Base-by-base conservation (phyloP, 2,329 filamentous ascomycete species). In the Dendryphion nanum region DNA sequence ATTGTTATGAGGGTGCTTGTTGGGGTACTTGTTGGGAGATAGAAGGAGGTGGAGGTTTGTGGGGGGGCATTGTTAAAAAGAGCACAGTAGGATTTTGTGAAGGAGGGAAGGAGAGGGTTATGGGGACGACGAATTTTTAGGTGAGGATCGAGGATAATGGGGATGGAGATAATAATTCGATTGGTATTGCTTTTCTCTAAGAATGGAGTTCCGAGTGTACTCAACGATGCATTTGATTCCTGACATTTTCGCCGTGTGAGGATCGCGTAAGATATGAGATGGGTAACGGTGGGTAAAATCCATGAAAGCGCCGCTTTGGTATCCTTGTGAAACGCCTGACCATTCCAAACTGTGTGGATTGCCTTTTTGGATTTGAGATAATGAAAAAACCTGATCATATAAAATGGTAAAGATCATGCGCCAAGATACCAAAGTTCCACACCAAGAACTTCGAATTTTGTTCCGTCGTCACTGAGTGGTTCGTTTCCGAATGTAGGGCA, bases 401-500 rank as follows among this genome's bases (percentile, higher is more conserved):
- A n/a, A 26, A 26, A 26, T n/a, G n/a, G n/a, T 26, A 26, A n/a
- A 8, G 18, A 32, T 43, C 19, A 47, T 19, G 47, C 48, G 13
- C 93, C 91, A 52, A 97, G 78, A 59, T 87, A 89, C 93, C 93
- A 98, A 8, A 97, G 68, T 69, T 98, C 93, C 2, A 96, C 86
- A 1, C 89, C 91, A 20, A 96, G 62, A 10, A 98, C 80, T 43
- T 89, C 86, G 59, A 97, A 98, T 64, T 95, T 95, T 44, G 83
- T 82, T 1, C 91, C 93, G 57, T 94, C 88, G 38, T 96, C 91
- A 55, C 91, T 96, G 35, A 98, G 71, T 7, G 86, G 84, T 70
- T 96, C 90, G 53, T 98, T 98, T 1, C 89, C 89, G 69, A 97
- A 98, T 0, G 93, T 98, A 44, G 87, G 83, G 61, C 89, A 95